Conservation (phyloP, 2,329 filamentous ascomycete genomes). For the Didymella exigua region DNA sequence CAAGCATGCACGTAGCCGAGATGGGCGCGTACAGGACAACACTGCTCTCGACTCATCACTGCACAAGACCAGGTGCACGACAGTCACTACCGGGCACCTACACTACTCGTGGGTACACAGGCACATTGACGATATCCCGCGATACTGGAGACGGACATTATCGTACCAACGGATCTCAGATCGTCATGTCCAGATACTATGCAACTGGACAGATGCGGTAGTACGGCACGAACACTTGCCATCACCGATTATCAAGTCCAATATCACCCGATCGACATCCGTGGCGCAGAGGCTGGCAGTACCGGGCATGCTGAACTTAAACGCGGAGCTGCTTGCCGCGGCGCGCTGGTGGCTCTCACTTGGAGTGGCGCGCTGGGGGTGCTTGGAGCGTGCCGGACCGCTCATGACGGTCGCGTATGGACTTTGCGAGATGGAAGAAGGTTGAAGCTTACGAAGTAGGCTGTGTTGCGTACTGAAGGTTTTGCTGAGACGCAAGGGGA, state of each 20-base stretch:
- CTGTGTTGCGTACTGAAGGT: background rate
- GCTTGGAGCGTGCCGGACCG: background rate
- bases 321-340: background rate
- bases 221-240: conserved; percentile 1
- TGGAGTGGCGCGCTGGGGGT: background rate
- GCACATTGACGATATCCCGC: conserved; percentile 3
- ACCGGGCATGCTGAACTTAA: conserved; percentile 6
- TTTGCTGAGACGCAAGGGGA: background rate
- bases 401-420: background rate
- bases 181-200: background rate
- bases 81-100: background rate
- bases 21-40: conserved; percentile 6
- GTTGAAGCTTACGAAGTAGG: background rate
- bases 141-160: conserved; percentile 8
- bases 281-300: background rate
- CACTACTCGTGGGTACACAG: background rate
- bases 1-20: conserved; percentile 4
- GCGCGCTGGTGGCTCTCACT: background rate
- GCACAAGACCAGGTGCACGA: conserved; percentile 3
- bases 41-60: background rate
- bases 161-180: conserved; percentile 11
- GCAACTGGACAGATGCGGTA: background rate
- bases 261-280: background rate
- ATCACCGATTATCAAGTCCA: background rate
- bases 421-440: background rate